Evolutionary conservation across 441 rosid species (phyloP), one percentile per base, ranked within the genome.

Genomic region (Pelargonium fulgidum): DNA sequence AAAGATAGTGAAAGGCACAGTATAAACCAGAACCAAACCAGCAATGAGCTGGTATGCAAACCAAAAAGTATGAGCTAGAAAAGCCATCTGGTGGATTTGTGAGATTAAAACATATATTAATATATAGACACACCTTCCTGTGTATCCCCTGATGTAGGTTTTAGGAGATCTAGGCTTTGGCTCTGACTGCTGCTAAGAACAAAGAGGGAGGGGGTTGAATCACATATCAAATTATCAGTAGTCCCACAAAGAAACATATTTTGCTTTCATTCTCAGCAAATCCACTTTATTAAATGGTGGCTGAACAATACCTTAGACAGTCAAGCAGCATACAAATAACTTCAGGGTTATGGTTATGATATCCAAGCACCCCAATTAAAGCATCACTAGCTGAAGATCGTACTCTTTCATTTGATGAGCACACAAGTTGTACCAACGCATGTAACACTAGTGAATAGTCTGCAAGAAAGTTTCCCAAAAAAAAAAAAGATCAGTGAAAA

Each of bases 391-490:
- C 95, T 59, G 84, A 76, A 72, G 79, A 79, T 29, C 72, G 82
- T 68, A 71, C 68, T 45, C 79, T 76, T 64, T 70, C 85, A 82
- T 82, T 81, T 75, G 85, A 74, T 67, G 88, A 84, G 85, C 81
- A 79, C 64, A 87, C 62, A 70, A 83, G 85, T 68, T 63, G 81
- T 72, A 93, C 79, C 33, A 91, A 72, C 47, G 85, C 78, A 66
- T 96, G 88, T 82, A 93, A 72, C 67, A 87, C 86, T 7, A 81
- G 62, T 19, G 87, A 78, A 69, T 96, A 96, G 68, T 87, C 97
- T 91, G 95, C 75, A 81, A 70, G 56, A 70, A 48, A 44, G 73
- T 63, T 44, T 13, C 71, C 70, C 68, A 22, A 22, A 22, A 22
- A 29, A 29, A 5, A 33, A 33, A 33, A 33, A 33, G 6, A 33